A percentile compares a stretch with the other conserved stretches of the same genome.
Conservation (phyloP, 305 asterid genomes). For the Solanum hybrid region DNA sequence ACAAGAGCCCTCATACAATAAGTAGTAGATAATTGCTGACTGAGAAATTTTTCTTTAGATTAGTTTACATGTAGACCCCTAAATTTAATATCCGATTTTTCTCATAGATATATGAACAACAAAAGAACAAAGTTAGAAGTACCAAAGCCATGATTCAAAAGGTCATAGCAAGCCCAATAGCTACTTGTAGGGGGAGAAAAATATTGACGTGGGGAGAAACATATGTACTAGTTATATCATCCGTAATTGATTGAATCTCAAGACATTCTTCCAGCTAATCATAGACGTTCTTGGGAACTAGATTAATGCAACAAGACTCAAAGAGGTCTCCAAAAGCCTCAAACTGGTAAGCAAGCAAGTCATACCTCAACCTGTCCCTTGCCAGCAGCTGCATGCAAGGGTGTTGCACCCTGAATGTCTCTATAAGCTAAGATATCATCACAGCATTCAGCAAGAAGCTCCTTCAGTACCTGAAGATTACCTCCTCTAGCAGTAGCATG, state of each 20-base stretch:
- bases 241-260: neutral
- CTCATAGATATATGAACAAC: neutral
- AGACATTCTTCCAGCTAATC: neutral
- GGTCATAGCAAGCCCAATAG: neutral
- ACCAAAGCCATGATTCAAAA: neutral
- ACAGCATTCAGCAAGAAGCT: conserved; percentile 52
- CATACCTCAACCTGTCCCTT: conserved; percentile 83
- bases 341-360: neutral
- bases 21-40: neutral
- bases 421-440: conserved; percentile 54
- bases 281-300: neutral
- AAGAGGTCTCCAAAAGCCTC: neutral
- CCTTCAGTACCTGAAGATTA: conserved; percentile 53
- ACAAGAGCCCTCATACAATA: neutral
- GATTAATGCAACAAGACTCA: neutral
- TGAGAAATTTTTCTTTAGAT: neutral
- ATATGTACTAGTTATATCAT: neutral
- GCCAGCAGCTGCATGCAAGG: conserved; percentile 88
- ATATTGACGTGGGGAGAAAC: neutral
- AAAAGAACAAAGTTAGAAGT: neutral
- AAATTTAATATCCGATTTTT: neutral
- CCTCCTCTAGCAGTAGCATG: conserved; percentile 99
- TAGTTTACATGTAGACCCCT: neutral
- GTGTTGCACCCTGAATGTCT: conserved; percentile 63
- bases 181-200: neutral